Conservation (phyloP, 1,139 yeast genomes). For the Kodamaea sp. region DNA sequence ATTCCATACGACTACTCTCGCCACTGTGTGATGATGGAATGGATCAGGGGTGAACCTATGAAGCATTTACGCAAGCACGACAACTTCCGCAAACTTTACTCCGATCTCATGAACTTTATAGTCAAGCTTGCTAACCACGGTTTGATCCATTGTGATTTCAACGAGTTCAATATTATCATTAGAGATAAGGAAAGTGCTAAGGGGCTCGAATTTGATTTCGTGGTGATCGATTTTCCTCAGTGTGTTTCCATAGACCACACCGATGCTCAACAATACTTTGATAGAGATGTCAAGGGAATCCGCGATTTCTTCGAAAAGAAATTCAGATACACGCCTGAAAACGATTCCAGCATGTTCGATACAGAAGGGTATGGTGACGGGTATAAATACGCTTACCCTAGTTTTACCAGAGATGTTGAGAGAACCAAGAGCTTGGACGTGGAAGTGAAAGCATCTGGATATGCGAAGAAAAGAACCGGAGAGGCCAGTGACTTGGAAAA, state of each 20-base stretch:
- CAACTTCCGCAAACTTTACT: slow-evolving; percentile 69
- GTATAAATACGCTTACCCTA: slow-evolving; percentile 75
- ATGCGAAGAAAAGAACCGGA: slow-evolving; percentile 65
- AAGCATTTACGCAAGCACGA: slow-evolving; percentile 71
- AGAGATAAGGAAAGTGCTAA: slow-evolving; percentile 57
- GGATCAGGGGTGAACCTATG: slow-evolving; percentile 89
- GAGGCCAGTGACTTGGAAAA: slow-evolving; percentile 67
- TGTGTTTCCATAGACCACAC: slow-evolving; percentile 90
- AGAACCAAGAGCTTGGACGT: slow-evolving; percentile 73
- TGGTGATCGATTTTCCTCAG: slow-evolving; percentile 97
- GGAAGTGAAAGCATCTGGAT: slow-evolving; percentile 90
- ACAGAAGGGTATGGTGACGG: slow-evolving; percentile 82
- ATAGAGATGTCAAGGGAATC: slow-evolving; percentile 90
- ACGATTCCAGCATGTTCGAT: slow-evolving; percentile 68
- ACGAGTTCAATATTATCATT: slow-evolving; percentile 92
- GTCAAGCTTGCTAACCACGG: slow-evolving; percentile 86
- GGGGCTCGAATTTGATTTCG: slow-evolving; percentile 61
- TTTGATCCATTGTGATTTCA: slow-evolving; percentile 93
- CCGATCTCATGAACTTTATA: slow-evolving; percentile 82
- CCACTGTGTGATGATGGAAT: slow-evolving; percentile 91
- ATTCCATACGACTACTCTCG: slow-evolving; percentile 86
- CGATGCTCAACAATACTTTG: slow-evolving; percentile 85
- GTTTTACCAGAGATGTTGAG: slow-evolving; percentile 70
- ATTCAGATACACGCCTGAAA: slow-evolving; percentile 68
- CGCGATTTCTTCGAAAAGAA: slow-evolving; percentile 78